Evolutionary conservation across 2,329 filamentous ascomycete genomes (phyloP), one percentile per base, ranked within the genome.

Genomic region (Penicillium glabrum): DNA sequence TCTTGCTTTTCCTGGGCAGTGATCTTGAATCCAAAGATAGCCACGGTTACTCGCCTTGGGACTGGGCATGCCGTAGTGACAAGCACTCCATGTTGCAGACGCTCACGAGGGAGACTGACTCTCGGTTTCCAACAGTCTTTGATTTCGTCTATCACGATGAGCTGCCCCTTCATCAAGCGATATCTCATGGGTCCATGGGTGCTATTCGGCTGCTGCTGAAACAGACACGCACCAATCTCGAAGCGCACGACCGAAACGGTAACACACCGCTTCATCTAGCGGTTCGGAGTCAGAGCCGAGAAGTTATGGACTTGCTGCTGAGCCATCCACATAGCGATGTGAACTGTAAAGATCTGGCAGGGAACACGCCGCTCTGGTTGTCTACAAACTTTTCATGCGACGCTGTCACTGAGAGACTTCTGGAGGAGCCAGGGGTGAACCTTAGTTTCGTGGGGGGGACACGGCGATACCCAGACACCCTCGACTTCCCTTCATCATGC

Each of bases 131-230:
- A 8, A 19, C 29, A n/a, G 35, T 43, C 16, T 26, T 50, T 5
- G 37, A 41, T 23, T 9, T 41, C 37, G 10, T 23, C 19, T 41
- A 46, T 33, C 27, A 57, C 5, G 35, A 41, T 35, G 9, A 49
- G 51, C 55, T 51, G 23, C 51, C 41, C 1, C 46, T 57, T 21
- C 26, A 57, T 13, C 21, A 54, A 51, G 46, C 46, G 24, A 41
- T 57, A 5, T 13, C 41, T n/a, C 16, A 57, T 33, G 33, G 51
- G 4, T 57, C 51, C 1, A n/a, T 46, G 31, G 55, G 26, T 8
- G 41, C 37, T 57, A n/a, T 57, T 26, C 23, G 27, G 8, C 41
- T 44, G 7, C 46, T 51, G 46, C 46, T 57, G 10, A 14, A 27
- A 23, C 19, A 19, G 19, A 19, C 1, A 1, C 19, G 19, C 19